Conservation (phyloP, 495 filamentous ascomycete species). For the Penicillium arizonense region DNA sequence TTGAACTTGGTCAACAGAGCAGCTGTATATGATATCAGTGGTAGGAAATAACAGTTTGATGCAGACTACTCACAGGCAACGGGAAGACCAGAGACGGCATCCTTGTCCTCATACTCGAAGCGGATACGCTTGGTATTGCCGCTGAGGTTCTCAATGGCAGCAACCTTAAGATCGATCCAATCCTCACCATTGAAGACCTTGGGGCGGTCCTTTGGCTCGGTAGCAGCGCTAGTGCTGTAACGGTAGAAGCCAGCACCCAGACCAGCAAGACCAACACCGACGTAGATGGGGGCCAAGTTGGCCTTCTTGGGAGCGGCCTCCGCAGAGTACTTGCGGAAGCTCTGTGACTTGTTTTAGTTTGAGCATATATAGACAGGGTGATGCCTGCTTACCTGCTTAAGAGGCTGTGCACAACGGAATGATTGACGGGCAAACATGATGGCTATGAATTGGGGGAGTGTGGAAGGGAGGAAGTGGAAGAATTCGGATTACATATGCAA, state of each 20-base stretch:
- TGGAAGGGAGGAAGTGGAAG: conserved; percentile 16
- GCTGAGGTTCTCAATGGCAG: conserved; percentile 73
- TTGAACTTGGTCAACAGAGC: conserved; percentile 87
- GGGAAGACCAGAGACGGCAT: conserved; percentile 76
- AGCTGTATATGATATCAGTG: conserved; percentile 38
- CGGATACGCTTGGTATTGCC: conserved; percentile 88
- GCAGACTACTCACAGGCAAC: conserved; percentile 61
- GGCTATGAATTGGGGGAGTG: conserved; percentile 12
- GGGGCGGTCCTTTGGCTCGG: conserved; percentile 37
- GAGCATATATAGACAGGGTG: not conserved
- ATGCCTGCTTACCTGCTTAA: conserved; percentile 42
- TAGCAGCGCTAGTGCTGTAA: conserved; percentile 35
- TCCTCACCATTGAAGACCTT: conserved; percentile 80
- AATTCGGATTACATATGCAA: conserved; percentile 24
- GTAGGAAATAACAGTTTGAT: not conserved
- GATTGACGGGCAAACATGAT: conserved; percentile 51
- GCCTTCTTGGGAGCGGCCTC: conserved; percentile 43
- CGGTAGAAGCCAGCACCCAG: conserved; percentile 43
- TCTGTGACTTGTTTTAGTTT: conserved; percentile 25
- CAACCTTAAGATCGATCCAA: conserved; percentile 76
- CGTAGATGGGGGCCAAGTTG: conserved; percentile 40
- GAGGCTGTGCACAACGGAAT: conserved; percentile 47
- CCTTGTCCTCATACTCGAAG: conserved; percentile 78
- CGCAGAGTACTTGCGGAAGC: conserved; percentile 52
- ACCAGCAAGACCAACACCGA: conserved; percentile 41